Evolutionary conservation across 495 filamentous ascomycete species (phyloP), one percentile per base, ranked within the genome.

Genomic region (Pseudoneurospora amorphoporcata): DNA sequence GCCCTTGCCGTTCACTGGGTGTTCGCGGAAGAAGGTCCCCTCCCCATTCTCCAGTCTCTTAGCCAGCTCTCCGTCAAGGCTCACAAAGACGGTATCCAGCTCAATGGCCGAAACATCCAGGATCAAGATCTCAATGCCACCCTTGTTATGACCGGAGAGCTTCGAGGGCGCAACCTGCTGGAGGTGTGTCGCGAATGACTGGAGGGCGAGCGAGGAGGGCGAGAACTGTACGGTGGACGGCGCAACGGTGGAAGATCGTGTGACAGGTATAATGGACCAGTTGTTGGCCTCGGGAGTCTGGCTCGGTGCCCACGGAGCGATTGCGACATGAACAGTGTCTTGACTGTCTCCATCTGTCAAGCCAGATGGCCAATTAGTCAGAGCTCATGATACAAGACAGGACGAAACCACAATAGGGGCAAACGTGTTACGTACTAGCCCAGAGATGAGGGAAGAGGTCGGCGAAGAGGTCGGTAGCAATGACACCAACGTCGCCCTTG

Each of bases 251-350:
- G 84, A 84, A 32, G 87, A 89, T 70, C 82, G 81, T 6, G 86
- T 87, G 42, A 97, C 90, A 14, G 95, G 93, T 39, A 99, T 87
- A 68, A 98, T 87, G 0, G 93, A 92, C 95, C 95, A 99, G 16
- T 85, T 83, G 37, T 86, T 85, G 61, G 88, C 86, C 80, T 92
- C 87, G 58, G 91, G 84, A 3, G 88, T 78, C 58, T 87, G 83
- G 68, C 84, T 85, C 12, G 94, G 91, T 4, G 89, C 83, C 87
- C 92, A 94, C 35, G 94, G 93, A 40, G 94, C 90, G 74, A 97
- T 90, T 38, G 93, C 94, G 72, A 95, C 86, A 77, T 94, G 89
- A 32, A 86, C 82, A 65, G 87, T 76, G 65, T 80, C 79, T 65
- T 80, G 82, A 23, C 74, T 69, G 16, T 73, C 76, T 37, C 53